phyloP scores from a whole-genome alignment of 163 green algal species.

The Scenedesmus sp. region DNA sequence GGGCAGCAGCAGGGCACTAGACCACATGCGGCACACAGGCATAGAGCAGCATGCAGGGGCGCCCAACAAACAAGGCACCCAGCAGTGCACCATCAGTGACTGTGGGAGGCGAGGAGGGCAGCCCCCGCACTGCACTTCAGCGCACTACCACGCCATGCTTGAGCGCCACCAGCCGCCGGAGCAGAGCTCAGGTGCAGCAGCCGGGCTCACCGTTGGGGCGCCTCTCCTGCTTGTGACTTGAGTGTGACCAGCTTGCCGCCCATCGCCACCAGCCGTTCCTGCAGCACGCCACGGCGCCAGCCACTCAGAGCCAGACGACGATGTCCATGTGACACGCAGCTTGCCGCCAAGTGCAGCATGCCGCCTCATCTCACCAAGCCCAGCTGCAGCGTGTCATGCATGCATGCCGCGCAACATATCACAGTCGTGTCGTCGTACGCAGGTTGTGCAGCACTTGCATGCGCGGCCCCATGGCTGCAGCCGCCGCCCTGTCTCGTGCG shows the following conservation, averaged over 20 bases:
- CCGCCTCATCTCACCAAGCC: too few relatives aligned
- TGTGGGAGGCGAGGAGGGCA: too few relatives aligned
- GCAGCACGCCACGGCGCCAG: not conserved
- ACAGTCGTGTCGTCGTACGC: not conserved
- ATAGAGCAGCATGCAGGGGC: not conserved
- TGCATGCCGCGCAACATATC: not conserved
- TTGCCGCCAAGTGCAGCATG: too few relatives aligned
- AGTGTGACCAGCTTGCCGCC: slow-evolving; percentile 76
- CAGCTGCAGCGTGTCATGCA: not conserved
- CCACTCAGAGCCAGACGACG: too few relatives aligned
- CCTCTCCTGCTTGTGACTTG: slow-evolving; percentile 57
- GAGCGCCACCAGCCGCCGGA: not conserved
- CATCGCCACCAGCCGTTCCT: slow-evolving; percentile 74
- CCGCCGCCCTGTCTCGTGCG: too few relatives aligned
- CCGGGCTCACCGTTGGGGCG: slow-evolving; percentile 69
- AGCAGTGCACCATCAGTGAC: too few relatives aligned
- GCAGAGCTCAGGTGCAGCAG: not conserved
- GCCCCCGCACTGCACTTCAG: too few relatives aligned
- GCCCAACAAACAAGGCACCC: not conserved
- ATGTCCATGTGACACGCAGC: too few relatives aligned
- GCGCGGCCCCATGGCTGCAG: too few relatives aligned
- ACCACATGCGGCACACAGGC: too few relatives aligned
- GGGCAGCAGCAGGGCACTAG: too few relatives aligned
- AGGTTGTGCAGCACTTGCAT: not conserved
- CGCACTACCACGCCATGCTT: too few relatives aligned